These are phyloP conservation scores for Pouteria glomerata DNA, from an alignment of 148 eudicot species.

Conservation along the genomic window DNA sequence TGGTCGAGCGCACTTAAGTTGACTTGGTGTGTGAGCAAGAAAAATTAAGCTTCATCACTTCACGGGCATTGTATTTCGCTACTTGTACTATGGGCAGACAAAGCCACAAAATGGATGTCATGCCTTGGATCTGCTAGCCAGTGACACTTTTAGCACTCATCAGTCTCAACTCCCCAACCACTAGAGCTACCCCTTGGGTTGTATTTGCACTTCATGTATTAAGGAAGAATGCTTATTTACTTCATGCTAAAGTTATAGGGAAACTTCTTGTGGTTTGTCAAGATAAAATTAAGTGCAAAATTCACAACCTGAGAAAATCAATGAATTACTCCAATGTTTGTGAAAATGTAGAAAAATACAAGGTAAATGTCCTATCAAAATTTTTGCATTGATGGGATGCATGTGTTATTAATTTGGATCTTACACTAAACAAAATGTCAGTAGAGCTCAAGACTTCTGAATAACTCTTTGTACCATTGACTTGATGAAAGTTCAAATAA, in stretches of 20 bases:
- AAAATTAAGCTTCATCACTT: no score
- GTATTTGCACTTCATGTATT: no score
- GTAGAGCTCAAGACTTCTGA: background rate
- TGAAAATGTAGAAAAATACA: background rate
- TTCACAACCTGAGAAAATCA: background rate
- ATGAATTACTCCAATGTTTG: background rate
- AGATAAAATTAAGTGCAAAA: background rate
- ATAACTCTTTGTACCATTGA: background rate
- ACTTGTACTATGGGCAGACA: no score
- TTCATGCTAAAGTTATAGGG: background rate
- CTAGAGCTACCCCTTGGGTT: no score
- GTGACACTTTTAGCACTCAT: no score
- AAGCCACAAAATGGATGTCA: no score
- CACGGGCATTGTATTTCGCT: no score
- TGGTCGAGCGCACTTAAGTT: no score
- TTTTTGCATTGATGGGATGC: background rate
- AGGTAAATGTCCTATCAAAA: background rate
- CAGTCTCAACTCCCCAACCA: no score
- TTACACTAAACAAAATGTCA: background rate
- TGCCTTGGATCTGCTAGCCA: no score
- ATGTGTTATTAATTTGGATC: background rate
- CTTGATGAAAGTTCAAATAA: background rate
- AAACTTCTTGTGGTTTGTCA: background rate
- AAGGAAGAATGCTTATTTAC: background rate
- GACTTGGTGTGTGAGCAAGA: no score